phyloP scores from a whole-genome alignment of 2,329 filamentous ascomycete species.

The Fusarium pseudograminearum region DNA sequence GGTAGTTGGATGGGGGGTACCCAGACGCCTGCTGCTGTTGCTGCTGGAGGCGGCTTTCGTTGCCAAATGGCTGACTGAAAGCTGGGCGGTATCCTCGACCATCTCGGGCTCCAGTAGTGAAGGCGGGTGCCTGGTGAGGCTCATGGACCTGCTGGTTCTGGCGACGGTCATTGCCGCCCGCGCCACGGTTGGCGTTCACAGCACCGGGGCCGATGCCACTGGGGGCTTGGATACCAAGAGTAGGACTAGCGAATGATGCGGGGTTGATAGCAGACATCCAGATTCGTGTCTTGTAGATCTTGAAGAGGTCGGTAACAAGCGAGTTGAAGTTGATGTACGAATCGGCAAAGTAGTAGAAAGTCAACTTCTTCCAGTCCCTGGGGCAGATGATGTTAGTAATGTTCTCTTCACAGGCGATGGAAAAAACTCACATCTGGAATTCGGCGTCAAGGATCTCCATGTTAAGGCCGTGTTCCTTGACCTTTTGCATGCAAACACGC shows the following conservation, averaged over 20 bases:
- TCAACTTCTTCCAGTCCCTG: conserved; percentile 99
- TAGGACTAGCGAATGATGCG: conserved; percentile 88
- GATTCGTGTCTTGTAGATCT: conserved; percentile 98
- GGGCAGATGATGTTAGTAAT: conserved; percentile 26
- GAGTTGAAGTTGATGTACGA: conserved; percentile 99
- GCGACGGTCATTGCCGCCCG: conserved; percentile 59
- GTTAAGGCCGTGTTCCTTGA: conserved; percentile 90
- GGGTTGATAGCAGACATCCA: conserved; percentile 99
- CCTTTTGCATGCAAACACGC: conserved; percentile 95
- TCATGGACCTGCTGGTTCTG: conserved; percentile 58
- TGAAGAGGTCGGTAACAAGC: conserved; percentile 96
- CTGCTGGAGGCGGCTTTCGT: conserved; percentile 57
- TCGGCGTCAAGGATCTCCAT: conserved; percentile 99
- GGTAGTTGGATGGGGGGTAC: conserved; percentile 53
- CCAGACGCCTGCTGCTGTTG: conserved; percentile 44
- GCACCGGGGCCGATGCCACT: conserved; percentile 75
- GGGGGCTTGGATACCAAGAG: conserved; percentile 76
- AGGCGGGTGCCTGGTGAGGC: conserved; percentile 52
- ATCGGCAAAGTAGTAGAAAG: conserved; percentile 98
- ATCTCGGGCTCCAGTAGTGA: conserved; percentile 53
- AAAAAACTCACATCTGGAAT: conserved; percentile 89
- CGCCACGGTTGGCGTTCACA: conserved; percentile 67
- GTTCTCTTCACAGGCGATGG: not conserved
- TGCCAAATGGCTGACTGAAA: conserved; percentile 57
- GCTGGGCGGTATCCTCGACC: conserved; percentile 58